phyloP scores from a whole-genome alignment of 352 stramenopile genomes.

The Phytophthora hybrid region DNA sequence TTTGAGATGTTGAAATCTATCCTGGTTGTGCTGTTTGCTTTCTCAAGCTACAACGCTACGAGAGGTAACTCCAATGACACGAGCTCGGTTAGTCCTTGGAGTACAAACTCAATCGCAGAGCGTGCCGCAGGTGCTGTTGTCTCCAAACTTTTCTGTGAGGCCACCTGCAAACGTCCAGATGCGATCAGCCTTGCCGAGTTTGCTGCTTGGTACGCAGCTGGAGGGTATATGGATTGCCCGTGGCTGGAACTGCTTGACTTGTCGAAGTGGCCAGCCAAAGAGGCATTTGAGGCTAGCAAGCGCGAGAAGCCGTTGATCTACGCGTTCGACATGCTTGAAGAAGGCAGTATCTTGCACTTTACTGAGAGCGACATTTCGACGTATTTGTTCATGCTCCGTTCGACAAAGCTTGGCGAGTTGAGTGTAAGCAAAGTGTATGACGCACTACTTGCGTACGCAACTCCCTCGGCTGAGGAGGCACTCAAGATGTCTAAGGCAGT shows the following conservation, averaged over 20 bases:
- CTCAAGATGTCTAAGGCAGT: conserved; percentile 69
- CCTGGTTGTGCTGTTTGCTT: conserved; percentile 84
- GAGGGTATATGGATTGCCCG: conserved; percentile 94
- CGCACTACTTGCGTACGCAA: conserved; percentile 73
- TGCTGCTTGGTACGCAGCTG: conserved; percentile 96
- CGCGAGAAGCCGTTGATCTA: conserved; percentile 86
- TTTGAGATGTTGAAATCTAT: conserved; percentile 88
- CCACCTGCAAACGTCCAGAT: conserved; percentile 66
- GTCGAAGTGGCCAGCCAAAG: conserved; percentile 94
- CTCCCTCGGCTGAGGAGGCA: conserved; percentile 73
- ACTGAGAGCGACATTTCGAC: conserved; percentile 87
- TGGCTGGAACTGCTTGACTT: conserved; percentile 97
- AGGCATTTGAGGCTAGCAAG: conserved; percentile 89
- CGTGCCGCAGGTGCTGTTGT: conserved; percentile 90
- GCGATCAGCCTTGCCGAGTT: conserved; percentile 95
- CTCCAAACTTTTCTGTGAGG: conserved; percentile 90
- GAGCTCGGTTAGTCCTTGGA: conserved; percentile 62
- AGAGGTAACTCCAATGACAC: conserved; percentile 72
- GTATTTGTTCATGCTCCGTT: conserved; percentile 86
- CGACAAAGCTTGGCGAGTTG: conserved; percentile 77
- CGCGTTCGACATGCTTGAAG: conserved; percentile 87
- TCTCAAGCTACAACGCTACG: conserved; percentile 81
- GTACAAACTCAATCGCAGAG: conserved; percentile 84
- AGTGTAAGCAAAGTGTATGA: conserved; percentile 87
- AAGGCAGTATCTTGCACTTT: conserved; percentile 87